Evolutionary conservation across 2,329 filamentous ascomycete genomes (phyloP), one percentile per base, ranked within the genome.

Genomic region (Microsporum ferrugineum): DNA sequence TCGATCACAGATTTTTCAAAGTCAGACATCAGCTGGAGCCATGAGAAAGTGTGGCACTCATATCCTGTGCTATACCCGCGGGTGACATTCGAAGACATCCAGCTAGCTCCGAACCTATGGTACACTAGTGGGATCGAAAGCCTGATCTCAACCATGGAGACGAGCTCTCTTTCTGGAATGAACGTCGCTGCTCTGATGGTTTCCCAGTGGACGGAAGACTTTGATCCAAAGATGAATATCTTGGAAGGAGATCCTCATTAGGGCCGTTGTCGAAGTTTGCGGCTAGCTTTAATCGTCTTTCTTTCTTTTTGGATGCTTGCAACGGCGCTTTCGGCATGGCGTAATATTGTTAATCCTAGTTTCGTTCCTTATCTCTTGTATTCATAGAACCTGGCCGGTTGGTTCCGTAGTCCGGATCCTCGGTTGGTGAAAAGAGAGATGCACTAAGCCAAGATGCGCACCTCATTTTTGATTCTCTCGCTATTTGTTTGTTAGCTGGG

Each of bases 141-240:
- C 66, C 96, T 99, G 71, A 95, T 97, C 66, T 94, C 88, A 7
- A 96, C 91, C 0, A 97, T 99, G 94, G 94, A 99, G 78, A 96
- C 94, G 5, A 96, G 86, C 71, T 88, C 89, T 0, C 74, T 97
- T 66, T 94, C 94, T 84, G 94, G 94, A 3, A 79, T 73, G 70
- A 85, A 86, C 63, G 77, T 82, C 60, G 78, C 78, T 14, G 77
- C 79, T 61, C 80, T 84, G 64, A 84, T 84, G 57, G 69, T 72
- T 69, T 81, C 82, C 59, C 78, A 65, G 41, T 64, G 65, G 61
- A 63, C 61, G 12, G 58, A 61, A 14, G 58, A 66, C 60, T 63
- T 65, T 58, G 58, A 63, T 34, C 55, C 62, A 14, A 65, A 63
- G 60, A 31, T 65, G 59, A 65, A 63, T 59, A 60, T 57, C 56